Evolutionary conservation across 176 grass and related monocot species (phyloP), one percentile per base, ranked within the genome.

Genomic region (Oryza glaberrima): DNA sequence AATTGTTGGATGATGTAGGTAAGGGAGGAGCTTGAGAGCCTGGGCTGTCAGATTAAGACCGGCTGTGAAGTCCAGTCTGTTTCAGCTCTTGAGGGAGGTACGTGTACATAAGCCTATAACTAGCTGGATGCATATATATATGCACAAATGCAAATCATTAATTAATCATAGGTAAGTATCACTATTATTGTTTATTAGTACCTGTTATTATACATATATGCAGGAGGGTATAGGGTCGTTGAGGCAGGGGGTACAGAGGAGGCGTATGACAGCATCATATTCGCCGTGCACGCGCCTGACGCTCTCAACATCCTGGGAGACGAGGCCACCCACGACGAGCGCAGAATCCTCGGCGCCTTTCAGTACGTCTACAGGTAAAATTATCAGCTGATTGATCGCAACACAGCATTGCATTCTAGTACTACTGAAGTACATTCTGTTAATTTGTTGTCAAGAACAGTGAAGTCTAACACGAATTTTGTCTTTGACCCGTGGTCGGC

Each of bases 1-100:
- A 58, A 20, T n/a, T 20, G 54, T 20, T 20, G 54, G 54, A 58
- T 8, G 19, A 71, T 40, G 3, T 49, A 97, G 94, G 88, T 98
- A 66, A 89, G 73, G 75, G 89, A 90, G 46, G 92, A 95, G 45
- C 60, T 98, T 65, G 91, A 92, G n/a, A 92, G 25, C 47, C 94
- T 91, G 85, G 82, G 65, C 9, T 95, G 93, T 75, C 74, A 83
- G 83, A 86, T 98, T 46, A 98, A 88, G 91, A 94, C 93, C 64
- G 77, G 80, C 49, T 95, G 85, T 28, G 80, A 85, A 81, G 86
- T 95, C 14, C 78, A 65, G 44, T 93, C 91, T 30, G 83, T 95
- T 68, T 87, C 85, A 82, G 91, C 61, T 64, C 73, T 63, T 40
- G 73, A 88, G 4, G 85, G 87, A 84, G 92, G 92, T 97, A 81